These are phyloP conservation scores for Spathaspora boniae DNA, from an alignment of 805 yeast species.

Conservation along the genomic window DNA sequence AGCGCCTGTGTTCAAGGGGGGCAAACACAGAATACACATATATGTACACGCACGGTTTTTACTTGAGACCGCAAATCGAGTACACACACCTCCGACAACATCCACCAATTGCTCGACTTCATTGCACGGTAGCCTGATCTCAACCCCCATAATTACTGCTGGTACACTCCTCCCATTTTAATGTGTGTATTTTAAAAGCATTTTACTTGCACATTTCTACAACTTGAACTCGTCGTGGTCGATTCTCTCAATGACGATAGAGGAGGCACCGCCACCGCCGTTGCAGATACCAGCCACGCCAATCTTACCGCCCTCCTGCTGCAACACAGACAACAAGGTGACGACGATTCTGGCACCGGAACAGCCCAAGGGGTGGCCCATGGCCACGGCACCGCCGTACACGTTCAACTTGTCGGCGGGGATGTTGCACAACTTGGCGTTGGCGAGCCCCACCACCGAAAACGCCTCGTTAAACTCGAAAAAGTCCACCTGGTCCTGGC, in stretches of 20 bases:
- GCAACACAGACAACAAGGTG: conserved; percentile 74
- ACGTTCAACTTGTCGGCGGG: conserved; percentile 71
- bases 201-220: conserved; percentile 12
- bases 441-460: conserved; percentile 93
- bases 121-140: too few relatives aligned
- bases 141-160: too few relatives aligned
- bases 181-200: too few relatives aligned
- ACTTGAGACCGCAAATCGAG: too few relatives aligned
- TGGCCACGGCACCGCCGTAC: conserved; percentile 94
- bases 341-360: conserved; percentile 93
- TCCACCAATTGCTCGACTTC: too few relatives aligned
- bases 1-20: too few relatives aligned
- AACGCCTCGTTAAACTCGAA: conserved; percentile 98
- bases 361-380: conserved; percentile 94
- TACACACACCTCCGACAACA: too few relatives aligned
- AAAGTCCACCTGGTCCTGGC: conserved; percentile 70
- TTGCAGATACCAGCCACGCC: conserved; percentile 98
- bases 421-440: conserved; percentile 64
- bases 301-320: conserved; percentile 73
- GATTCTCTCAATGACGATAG: conserved; percentile 78
- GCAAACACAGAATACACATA: too few relatives aligned
- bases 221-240: conserved; percentile 33
- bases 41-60: too few relatives aligned
- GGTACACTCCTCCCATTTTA: too few relatives aligned
- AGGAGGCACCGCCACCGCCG: conserved; percentile 99